Base-by-base conservation (phyloP, 192 early-diverging fungal species). In the Entomortierella parvispora region DNA sequence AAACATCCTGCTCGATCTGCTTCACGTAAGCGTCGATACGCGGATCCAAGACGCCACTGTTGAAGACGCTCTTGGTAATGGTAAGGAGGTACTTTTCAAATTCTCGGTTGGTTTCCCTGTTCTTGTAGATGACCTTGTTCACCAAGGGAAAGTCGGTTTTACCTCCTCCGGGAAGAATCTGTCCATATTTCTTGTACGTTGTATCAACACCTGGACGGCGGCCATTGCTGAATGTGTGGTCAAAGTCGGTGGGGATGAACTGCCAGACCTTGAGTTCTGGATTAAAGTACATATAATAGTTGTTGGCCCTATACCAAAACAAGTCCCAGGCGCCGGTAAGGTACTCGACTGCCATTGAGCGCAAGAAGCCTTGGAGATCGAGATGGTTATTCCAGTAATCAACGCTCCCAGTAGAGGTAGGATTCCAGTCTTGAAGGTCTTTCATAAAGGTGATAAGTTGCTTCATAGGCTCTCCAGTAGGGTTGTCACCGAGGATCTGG, bases 161-260 rank as follows among this genome's bases (percentile, higher is more conserved):
- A 40, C 12, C 12, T 45, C 20, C 59, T 45, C 4, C 64, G 28
- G 9, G 37, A 23, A 18, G 33, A 50, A 20, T 48, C 43, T 25
- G 48, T 23, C 34, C 49, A 52, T 42, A 63, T 2, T 52, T 12
- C 34, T 52, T 63, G 61, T 63, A 63, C 33, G 47, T 63, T 40
- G 48, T 52, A 37, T 52, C 31, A 47, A 42, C 34, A 15, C n/a
- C 34, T 18, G 49, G 61, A 20, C 40, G 31, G 32, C 80, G 71
- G 23, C 69, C 64, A 54, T 64, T 71, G 15, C 63, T 71, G 68
- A 81, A 81, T 40, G 71, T 75, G 31, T 55, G 68, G 42, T 81
- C 80, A 62, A 75, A 81, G 47, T 81, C 80, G 50, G 69, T 70
- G 9, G 80, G 80, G 25, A 81, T 9, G 47, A 65, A 51, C 28